Percentiles rank a stretch among this genome's conserved stretches.
Conservation (phyloP, 805 yeast genomes). For the Nakazawaea wyomingensis region DNA sequence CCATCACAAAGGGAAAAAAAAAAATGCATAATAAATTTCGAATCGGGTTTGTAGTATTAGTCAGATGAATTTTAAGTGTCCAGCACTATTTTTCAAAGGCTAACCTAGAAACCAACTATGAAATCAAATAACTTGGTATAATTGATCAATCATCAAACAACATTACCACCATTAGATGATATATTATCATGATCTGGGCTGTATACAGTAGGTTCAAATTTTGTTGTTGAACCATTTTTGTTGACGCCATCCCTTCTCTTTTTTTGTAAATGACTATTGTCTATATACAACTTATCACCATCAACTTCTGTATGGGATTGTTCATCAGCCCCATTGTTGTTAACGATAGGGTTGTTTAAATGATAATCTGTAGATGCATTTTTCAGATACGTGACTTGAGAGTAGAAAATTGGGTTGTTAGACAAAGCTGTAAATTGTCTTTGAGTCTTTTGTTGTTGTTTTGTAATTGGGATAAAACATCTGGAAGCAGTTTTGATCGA, state of each 20-base stretch:
- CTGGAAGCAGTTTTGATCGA: slow-evolving; percentile 10
- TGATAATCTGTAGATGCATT: slow-evolving; percentile 6
- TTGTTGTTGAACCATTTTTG: slow-evolving; percentile 1
- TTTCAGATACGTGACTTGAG: slow-evolving; percentile 5
- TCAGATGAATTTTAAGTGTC: too few relatives aligned
- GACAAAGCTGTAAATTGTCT: slow-evolving; percentile 8
- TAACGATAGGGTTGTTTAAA: slow-evolving; percentile 17
- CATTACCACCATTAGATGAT: slow-evolving; percentile 21
- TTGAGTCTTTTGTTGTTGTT: too few relatives aligned
- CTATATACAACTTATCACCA: slow-evolving; percentile 19
- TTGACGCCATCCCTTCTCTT: background rate
- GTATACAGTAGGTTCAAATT: slow-evolving; percentile 28
- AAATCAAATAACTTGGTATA: too few relatives aligned
- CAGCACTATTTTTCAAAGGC: too few relatives aligned
- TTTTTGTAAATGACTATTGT: slow-evolving; percentile 15
- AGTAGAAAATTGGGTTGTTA: slow-evolving; percentile 11
- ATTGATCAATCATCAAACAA: slow-evolving; percentile 14
- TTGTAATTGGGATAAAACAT: slow-evolving; percentile 5
- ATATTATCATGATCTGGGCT: slow-evolving; percentile 20
- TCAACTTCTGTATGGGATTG: slow-evolving; percentile 23
- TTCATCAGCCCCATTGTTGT: slow-evolving; percentile 27
- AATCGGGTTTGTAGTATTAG: too few relatives aligned
- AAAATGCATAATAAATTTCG: too few relatives aligned
- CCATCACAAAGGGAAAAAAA: too few relatives aligned
- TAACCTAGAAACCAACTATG: too few relatives aligned